phyloP scores from a whole-genome alignment of 2,329 filamentous ascomycete genomes.

The Immersiporthe knoxdaviesiana region DNA sequence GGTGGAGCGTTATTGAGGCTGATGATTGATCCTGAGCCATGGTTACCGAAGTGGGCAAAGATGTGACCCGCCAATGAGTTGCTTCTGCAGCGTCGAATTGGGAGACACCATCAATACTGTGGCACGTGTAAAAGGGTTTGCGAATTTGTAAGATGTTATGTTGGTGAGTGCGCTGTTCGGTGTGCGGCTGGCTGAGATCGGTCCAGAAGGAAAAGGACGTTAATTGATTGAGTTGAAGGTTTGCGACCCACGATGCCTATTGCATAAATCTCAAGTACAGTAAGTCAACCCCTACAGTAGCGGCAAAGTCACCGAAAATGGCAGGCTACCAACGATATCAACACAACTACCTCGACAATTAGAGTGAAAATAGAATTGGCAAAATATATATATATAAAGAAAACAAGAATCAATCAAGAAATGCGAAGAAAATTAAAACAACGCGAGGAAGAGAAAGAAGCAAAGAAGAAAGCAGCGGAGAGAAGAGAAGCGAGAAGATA shows the following conservation, averaged over 20 bases:
- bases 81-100: neutral
- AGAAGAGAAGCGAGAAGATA: neutral
- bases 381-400: neutral
- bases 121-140: neutral
- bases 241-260: neutral
- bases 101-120: neutral
- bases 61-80: neutral
- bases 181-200: neutral
- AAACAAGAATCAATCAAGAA: neutral
- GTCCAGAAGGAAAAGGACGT: neutral
- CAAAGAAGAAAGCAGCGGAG: too few species aligned
- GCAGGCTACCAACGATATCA: neutral
- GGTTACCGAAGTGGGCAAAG: neutral
- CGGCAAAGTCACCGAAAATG: neutral
- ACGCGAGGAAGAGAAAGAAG: too few species aligned
- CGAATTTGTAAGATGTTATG: neutral
- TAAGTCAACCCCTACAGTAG: neutral
- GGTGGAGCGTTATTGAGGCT: slow-evolving; percentile 46
- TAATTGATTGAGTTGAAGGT: neutral
- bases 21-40: neutral
- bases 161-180: neutral
- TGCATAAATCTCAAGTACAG: neutral
- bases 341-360: neutral
- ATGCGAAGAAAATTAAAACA: too few species aligned
- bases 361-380: neutral